Conservation (phyloP, 1,139 yeast genomes). For the Pichia sp. region DNA sequence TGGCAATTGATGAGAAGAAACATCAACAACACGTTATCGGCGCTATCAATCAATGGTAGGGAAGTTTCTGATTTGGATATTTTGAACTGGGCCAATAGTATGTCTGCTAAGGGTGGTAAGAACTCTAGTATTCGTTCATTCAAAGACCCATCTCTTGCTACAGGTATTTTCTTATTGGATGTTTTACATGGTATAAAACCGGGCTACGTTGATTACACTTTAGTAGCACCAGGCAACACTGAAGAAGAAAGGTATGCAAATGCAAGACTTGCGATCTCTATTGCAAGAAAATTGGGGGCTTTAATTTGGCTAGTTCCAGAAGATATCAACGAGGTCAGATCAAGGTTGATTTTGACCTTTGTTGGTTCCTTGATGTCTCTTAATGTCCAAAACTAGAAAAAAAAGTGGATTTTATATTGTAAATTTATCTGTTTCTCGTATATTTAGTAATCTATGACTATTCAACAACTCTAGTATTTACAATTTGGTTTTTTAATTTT, state of each 20-base stretch:
- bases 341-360: slow-evolving; percentile 86
- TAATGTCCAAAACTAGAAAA: slow-evolving; percentile 13
- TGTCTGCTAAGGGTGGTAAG: slow-evolving; percentile 80
- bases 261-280: slow-evolving; percentile 94
- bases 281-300: slow-evolving; percentile 97
- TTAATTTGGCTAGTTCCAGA: slow-evolving; percentile 99
- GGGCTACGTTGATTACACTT: slow-evolving; percentile 92
- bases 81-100: slow-evolving; percentile 87
- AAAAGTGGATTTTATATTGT: background rate
- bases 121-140: slow-evolving; percentile 65
- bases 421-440: background rate
- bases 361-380: slow-evolving; percentile 89
- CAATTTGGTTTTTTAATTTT: slow-evolving; percentile 64
- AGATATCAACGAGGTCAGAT: slow-evolving; percentile 92
- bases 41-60: slow-evolving; percentile 63
- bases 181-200: slow-evolving; percentile 91
- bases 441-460: background rate
- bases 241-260: slow-evolving; percentile 89
- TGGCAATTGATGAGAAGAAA: slow-evolving; percentile 99
- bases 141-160: slow-evolving; percentile 69
- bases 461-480: slow-evolving; percentile 35
- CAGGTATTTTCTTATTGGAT: slow-evolving; percentile 78
- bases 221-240: slow-evolving; percentile 69
- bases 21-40: slow-evolving; percentile 73
- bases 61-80: slow-evolving; percentile 80